These are phyloP conservation scores for Aspergillus neoniger DNA, from an alignment of 2,329 filamentous ascomycete genomes.

Conservation along the genomic window DNA sequence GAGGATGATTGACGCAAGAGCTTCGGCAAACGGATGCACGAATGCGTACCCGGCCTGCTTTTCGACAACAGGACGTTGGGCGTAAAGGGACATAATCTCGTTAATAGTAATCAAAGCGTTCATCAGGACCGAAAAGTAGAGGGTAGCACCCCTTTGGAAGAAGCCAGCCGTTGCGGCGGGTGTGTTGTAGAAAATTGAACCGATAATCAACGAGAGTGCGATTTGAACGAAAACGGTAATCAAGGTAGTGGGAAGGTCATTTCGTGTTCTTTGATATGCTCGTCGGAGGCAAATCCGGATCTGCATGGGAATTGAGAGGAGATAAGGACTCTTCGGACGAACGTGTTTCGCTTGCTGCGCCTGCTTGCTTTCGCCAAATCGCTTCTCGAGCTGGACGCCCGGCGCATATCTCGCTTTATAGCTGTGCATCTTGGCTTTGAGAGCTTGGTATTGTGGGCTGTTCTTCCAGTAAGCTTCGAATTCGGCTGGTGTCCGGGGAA, in stretches of 20 bases:
- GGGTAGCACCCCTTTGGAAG: slow-evolving; percentile 70
- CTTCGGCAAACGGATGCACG: slow-evolving; percentile 22
- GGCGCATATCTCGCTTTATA: slow-evolving; percentile 7
- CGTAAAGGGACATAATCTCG: slow-evolving; percentile 47
- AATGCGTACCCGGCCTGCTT: slow-evolving; percentile 24
- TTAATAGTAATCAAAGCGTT: slow-evolving; percentile 77
- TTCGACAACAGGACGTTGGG: slow-evolving; percentile 21
- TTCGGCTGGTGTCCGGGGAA: slow-evolving; percentile 68
- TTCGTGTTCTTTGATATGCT: not conserved
- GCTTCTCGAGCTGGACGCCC: slow-evolving; percentile 9
- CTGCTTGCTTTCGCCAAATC: slow-evolving; percentile 32
- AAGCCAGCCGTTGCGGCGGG: slow-evolving; percentile 65
- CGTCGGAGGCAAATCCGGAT: not conserved
- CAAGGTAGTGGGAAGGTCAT: not conserved
- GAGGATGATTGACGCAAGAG: slow-evolving; percentile 14
- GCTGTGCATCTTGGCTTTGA: slow-evolving; percentile 5
- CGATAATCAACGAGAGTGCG: slow-evolving; percentile 19
- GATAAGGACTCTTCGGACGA: not conserved
- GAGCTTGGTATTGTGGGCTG: slow-evolving; percentile 1
- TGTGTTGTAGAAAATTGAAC: slow-evolving; percentile 77
- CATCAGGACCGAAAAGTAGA: slow-evolving; percentile 83
- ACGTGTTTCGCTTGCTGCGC: slow-evolving; percentile 34
- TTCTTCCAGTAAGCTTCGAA: slow-evolving; percentile 49
- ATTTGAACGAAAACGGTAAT: not conserved
- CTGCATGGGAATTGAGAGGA: not conserved